Conservation (phyloP, 1,284 basidiomycete genomes). For the Crucibulum cyathiforme region DNA sequence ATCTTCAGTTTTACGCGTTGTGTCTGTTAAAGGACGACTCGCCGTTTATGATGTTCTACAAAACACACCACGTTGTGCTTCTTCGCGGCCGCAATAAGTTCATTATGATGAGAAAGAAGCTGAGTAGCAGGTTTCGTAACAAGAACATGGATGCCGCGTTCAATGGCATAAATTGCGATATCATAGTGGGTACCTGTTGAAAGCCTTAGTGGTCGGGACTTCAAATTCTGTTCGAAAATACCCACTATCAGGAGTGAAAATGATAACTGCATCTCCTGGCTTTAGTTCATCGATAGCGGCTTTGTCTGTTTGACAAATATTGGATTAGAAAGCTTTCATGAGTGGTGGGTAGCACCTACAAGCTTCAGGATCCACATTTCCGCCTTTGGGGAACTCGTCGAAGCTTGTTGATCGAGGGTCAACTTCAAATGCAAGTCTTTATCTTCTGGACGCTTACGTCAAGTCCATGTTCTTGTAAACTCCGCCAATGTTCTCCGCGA, state of each 20-base stretch:
- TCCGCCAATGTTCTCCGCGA: constrained; percentile 81
- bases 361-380: constrained; percentile 76
- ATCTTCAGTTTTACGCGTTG: not conserved
- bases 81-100: constrained; percentile 75
- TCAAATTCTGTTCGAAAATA: constrained; percentile 6
- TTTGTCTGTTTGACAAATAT: constrained; percentile 66
- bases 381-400: constrained; percentile 78
- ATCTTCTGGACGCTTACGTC: constrained; percentile 52
- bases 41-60: constrained; percentile 89
- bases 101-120: constrained; percentile 81
- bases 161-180: constrained; percentile 86
- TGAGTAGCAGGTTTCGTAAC: constrained; percentile 94
- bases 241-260: constrained; percentile 87
- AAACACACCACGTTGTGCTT: constrained; percentile 87
- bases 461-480: constrained; percentile 89
- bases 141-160: constrained; percentile 85
- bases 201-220: not conserved
- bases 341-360: constrained; percentile 55
- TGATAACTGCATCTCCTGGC: constrained; percentile 86
- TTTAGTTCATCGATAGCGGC: constrained; percentile 80
- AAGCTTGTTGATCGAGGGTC: constrained; percentile 56
- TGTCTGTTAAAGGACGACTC: constrained; percentile 2
- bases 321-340: constrained; percentile 1
- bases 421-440: not conserved
- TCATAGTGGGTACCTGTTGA: constrained; percentile 80